Percentiles rank a stretch among this genome's conserved stretches.
phyloP scores from a whole-genome alignment of 2,329 filamentous ascomycete genomes.

The Fusarium zealandicum region DNA sequence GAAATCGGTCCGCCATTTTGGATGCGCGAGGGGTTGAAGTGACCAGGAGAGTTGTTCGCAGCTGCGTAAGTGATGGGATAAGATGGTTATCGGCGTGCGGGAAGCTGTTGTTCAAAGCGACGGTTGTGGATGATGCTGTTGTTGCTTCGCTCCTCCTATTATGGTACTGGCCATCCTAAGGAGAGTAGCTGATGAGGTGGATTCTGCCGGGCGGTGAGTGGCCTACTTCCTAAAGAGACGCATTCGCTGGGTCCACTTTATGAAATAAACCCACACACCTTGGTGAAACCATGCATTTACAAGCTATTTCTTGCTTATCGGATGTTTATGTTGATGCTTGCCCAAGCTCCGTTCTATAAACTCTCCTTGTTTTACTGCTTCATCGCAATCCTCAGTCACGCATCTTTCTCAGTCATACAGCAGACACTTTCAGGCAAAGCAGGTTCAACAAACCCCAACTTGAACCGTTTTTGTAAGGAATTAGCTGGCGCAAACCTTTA shows the following conservation, averaged over 20 bases:
- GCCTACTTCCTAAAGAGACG: conserved; percentile 7
- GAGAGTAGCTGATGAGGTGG: conserved; percentile 40
- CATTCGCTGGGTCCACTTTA: conserved; percentile 17
- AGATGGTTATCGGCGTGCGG: conserved; percentile 6
- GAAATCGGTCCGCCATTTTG: conserved; percentile 79
- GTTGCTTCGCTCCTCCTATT: conserved; percentile 40
- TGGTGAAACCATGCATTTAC: conserved; percentile 35
- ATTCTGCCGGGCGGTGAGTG: conserved; percentile 50
- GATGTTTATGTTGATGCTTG: conserved; percentile 36
- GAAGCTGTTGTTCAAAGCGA: conserved; percentile 14
- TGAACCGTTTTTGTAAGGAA: conserved; percentile 15
- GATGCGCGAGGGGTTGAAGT: conserved; percentile 1
- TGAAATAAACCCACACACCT: conserved; percentile 32
- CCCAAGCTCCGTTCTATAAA: conserved; percentile 35
- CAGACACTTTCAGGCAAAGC: conserved; percentile 22
- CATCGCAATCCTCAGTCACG: conserved; percentile 28
- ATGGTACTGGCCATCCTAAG: conserved; percentile 31
- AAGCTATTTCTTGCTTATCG: conserved; percentile 28
- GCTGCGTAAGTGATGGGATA: background rate
- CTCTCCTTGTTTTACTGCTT: conserved; percentile 35
- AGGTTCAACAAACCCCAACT: conserved; percentile 11
- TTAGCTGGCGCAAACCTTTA: conserved; percentile 29
- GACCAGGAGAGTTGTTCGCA: background rate
- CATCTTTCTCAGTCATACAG: conserved; percentile 26
- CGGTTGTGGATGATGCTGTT: conserved; percentile 31